Base-by-base conservation (phyloP, 768 basidiomycete species). In the Suillus spraguei region DNA sequence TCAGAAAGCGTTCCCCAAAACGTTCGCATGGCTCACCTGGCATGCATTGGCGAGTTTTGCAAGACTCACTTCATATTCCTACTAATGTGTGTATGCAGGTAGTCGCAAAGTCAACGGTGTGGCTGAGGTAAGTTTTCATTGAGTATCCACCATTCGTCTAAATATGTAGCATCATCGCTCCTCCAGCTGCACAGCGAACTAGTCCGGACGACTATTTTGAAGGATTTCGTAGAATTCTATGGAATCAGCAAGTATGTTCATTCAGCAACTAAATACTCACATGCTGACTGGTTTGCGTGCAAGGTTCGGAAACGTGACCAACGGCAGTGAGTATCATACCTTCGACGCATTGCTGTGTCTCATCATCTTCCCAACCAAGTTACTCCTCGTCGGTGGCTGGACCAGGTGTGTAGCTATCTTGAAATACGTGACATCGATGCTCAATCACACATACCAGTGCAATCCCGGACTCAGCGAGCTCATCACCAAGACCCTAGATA, bases 81-180 rank as follows among this genome's bases (percentile, higher is more conserved):
- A 32, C 53, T 28, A 36, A 61, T n/a, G 41, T 58, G 9, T 38
- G 55, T 52, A 20, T 66, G 58, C 63, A 87, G 87, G 87, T 35
- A 91, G 89, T 70, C 85, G 89, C 68, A 92, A 89, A 73, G 91
- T 95, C 70, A 99, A 99, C 69, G 97, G 97, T 71, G 97, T 99
- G 16, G 97, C 97, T 11, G 97, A 95, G 80, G 87, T 89, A 66
- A 35, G 66, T 41, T 24, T 54, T 44, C 22, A 36, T 11, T 3
- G 6, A 28, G 36, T 41, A 13, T 20, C 11, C 10, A 13, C 41
- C 60, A 28, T 41, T 17, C 9, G 10, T 49, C 59, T 22, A 24
- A 11, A 17, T 32, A 16, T 46, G 44, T 64, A 20, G n/a, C 13
- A 35, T 22, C 13, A 35, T 41, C 13, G 10, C n/a, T 28, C 1